Evolutionary conservation across 2,329 filamentous ascomycete species (phyloP).

Genomic region (Calonectria fujianensis): DNA sequence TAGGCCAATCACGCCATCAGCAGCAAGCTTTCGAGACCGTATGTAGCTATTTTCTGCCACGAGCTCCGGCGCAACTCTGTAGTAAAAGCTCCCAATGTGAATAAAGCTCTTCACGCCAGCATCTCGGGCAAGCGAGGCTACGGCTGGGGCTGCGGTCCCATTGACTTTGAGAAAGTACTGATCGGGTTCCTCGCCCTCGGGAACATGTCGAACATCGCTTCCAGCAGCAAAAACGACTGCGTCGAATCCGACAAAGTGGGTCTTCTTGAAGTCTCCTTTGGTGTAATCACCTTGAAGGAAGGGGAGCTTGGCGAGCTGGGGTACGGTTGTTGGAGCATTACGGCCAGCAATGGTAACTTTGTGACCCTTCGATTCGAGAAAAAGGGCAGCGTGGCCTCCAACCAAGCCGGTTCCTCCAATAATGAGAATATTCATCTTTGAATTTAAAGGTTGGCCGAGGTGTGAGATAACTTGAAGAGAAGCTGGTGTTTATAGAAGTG

Average conservation of each 20-base stretch:
- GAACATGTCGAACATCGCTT: conserved; percentile 2
- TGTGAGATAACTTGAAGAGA: background rate
- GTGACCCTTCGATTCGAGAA: conserved; percentile 1
- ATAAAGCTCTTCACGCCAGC: background rate
- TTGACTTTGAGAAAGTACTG: background rate
- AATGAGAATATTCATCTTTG: background rate
- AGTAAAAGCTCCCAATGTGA: conserved; percentile 14
- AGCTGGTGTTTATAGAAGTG: no score
- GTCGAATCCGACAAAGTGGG: conserved; percentile 1
- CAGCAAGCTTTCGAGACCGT: background rate
- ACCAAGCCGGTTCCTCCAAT: conserved; percentile 9
- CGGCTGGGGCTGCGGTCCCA: background rate
- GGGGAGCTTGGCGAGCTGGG: background rate
- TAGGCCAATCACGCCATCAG: background rate
- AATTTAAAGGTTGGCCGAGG: background rate
- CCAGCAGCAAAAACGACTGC: background rate
- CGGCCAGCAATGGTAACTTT: background rate
- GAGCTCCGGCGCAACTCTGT: background rate
- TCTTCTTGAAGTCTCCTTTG: conserved; percentile 9
- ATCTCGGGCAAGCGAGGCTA: background rate
- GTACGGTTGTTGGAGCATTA: background rate
- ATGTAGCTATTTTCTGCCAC: background rate
- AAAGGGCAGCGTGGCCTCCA: background rate
- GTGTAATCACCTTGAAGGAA: conserved; percentile 5
- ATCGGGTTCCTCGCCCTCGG: background rate